Evolutionary conservation across 768 basidiomycete genomes (phyloP).

Genomic region (Naematelia aurantialba): DNA sequence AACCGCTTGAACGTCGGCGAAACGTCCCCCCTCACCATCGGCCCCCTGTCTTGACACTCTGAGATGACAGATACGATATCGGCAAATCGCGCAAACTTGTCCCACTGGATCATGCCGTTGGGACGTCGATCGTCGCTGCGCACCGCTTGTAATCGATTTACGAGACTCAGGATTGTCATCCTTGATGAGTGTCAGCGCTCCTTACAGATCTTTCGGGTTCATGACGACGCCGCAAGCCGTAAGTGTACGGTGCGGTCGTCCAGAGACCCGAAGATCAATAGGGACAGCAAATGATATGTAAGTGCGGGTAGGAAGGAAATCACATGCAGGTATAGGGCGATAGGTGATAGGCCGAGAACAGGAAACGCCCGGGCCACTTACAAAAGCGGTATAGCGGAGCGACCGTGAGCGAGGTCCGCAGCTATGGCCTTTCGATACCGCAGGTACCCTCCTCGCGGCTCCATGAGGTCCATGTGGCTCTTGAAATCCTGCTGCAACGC

Average conservation of each 20-base stretch:
- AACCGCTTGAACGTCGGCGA: conserved; percentile 23
- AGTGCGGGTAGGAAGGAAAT: too few relatives aligned
- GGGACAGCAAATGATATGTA: too few relatives aligned
- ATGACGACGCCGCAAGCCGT: too few relatives aligned
- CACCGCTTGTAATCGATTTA: conserved; percentile 72
- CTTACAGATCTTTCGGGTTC: too few relatives aligned
- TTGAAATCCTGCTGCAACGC: conserved; percentile 66
- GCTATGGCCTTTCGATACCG: conserved; percentile 86
- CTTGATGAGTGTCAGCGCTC: too few relatives aligned
- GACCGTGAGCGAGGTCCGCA: conserved; percentile 62
- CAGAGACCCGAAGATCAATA: too few relatives aligned
- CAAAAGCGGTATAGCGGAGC: conserved; percentile 75
- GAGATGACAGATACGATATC: conserved; percentile 73
- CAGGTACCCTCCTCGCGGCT: conserved; percentile 74
- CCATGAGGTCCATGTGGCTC: conserved; percentile 80
- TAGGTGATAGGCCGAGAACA: too few relatives aligned
- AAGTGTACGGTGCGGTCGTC: conserved; percentile 79
- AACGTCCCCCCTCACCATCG: conserved; percentile 21
- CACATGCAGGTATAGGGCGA: neutral
- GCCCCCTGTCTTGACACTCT: conserved; percentile 66
- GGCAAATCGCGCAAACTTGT: conserved; percentile 89
- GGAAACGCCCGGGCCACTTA: conserved; percentile 38
- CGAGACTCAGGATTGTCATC: conserved; percentile 83
- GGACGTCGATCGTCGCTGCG: conserved; percentile 71
- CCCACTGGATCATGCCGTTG: conserved; percentile 81